Evolutionary conservation across 1,284 basidiomycete species (phyloP), one percentile per base, ranked within the genome.

Genomic region (Bjerkandera adusta): DNA sequence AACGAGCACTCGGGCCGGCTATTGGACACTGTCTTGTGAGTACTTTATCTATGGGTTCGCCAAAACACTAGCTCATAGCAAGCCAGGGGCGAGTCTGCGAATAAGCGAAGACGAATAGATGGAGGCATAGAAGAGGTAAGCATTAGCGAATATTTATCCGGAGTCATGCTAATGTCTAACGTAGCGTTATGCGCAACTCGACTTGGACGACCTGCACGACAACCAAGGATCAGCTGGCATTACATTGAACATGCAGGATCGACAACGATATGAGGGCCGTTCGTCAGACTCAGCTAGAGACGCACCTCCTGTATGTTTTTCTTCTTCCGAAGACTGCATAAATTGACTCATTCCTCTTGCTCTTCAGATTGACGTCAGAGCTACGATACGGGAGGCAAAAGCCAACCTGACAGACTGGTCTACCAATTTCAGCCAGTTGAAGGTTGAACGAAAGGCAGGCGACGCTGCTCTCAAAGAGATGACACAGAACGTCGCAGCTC

Each of bases 1-100:
- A 99, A 99, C 61, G 92, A 97, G 60, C 97, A 99, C 66, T 96
- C 92, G 0, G 90, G 95, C 57, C 76, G 92, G 53, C 69, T 98
- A 12, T 72, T 98, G 22, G 87, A 88, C 48, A 79, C 86, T 36
- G 81, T 85, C 4, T 59, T 89, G 86, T 85, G 61, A 57, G 83
- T 68, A 6, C 36, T 13, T 26, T 7, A 32, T 33, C 18, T 24
- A 13, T 36, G 16, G 41, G 21, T 41, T 29, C 22, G 15, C 15
- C 26, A 43, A 36, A 16, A 36, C 44, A 26, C 48, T 24, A 43
- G 20, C 22, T 42, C 33, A 49, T 37, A 24, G 21, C 5, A 20
- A 43, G 12, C 1, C 51, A 87, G 86, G 49, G 84, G 83, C 6
- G 77, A 81, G 32, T 72, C 73, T 32, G 64, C 77, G 7, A 61